These are phyloP conservation scores for Sechiopsis laciniata DNA, from an alignment of 306 rosid genomes.

Conservation along the genomic window DNA sequence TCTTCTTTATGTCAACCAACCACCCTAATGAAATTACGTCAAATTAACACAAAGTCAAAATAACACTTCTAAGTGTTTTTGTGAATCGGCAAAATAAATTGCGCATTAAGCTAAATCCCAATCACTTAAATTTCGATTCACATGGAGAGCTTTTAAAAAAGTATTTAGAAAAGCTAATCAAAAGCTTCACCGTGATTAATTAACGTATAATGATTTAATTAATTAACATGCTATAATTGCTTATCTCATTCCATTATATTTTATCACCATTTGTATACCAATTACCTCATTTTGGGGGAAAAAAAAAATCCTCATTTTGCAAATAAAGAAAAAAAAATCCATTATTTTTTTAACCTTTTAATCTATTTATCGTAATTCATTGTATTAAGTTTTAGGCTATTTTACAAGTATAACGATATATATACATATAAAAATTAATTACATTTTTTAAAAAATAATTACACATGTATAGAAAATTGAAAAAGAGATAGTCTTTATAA, in stretches of 20 bases:
- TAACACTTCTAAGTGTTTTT: not conserved
- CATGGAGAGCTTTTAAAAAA: not conserved
- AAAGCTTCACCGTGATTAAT: not conserved
- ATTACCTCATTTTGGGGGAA: too few species aligned
- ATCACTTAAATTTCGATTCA: not conserved
- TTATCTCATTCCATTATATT: not conserved
- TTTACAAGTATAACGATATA: too few species aligned
- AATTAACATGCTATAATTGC: not conserved
- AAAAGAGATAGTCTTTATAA: too few species aligned
- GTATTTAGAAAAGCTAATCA: not conserved
- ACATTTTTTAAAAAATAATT: too few species aligned
- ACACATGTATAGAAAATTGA: too few species aligned
- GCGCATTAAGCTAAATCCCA: not conserved
- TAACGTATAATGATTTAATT: not conserved
- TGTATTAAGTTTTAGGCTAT: too few species aligned
- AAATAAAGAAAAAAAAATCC: too few species aligned
- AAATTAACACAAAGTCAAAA: constrained; percentile 6
- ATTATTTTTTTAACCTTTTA: too few species aligned
- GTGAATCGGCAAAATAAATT: constrained; percentile 5
- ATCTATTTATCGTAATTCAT: too few species aligned
- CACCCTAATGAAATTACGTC: not conserved
- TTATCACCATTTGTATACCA: too few species aligned
- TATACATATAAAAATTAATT: too few species aligned
- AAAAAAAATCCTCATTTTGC: too few species aligned
- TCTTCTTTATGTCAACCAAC: not conserved